These are phyloP conservation scores for Aegilops tauschii DNA, from an alignment of 176 grass and related monocot genomes.

Conservation along the genomic window DNA sequence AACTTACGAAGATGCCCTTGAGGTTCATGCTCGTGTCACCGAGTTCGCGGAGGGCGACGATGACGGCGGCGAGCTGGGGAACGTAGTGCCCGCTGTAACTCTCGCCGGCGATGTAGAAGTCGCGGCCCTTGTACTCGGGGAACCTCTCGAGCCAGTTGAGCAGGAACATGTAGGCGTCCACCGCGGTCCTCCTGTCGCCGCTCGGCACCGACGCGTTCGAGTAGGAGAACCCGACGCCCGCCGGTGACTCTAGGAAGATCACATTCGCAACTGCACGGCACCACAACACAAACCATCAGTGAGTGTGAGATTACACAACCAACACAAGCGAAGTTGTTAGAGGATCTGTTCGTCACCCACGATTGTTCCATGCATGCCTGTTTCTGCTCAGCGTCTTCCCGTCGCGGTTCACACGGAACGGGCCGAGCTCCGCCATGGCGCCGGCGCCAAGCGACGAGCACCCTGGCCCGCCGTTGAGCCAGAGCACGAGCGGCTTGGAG, in stretches of 20 bases:
- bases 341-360: not conserved
- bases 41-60: not conserved
- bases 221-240: conserved; percentile 64
- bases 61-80: conserved; percentile 40
- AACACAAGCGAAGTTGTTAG: not conserved
- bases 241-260: conserved; percentile 55
- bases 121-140: conserved; percentile 69
- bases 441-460: conserved; percentile 52
- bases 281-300: not conserved
- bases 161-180: conserved; percentile 46
- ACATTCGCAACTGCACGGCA: conserved; percentile 43
- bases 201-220: not conserved
- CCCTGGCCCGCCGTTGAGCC: conserved; percentile 56
- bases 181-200: not conserved
- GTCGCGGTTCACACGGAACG: conserved; percentile 54
- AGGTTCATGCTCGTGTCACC: conserved; percentile 3
- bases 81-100: conserved; percentile 59
- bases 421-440: conserved; percentile 49
- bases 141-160: conserved; percentile 58
- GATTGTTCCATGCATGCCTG: conserved; percentile 45
- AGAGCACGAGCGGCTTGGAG: conserved; percentile 53
- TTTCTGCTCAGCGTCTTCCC: conserved; percentile 51
- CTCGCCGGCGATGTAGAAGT: conserved; percentile 73
- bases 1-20: conserved; percentile 48
- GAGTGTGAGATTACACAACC: no score